A percentile compares a stretch with the other conserved stretches of the same genome.
Conservation (phyloP, 169 alveolate species). For the Eimeria praecox region DNA sequence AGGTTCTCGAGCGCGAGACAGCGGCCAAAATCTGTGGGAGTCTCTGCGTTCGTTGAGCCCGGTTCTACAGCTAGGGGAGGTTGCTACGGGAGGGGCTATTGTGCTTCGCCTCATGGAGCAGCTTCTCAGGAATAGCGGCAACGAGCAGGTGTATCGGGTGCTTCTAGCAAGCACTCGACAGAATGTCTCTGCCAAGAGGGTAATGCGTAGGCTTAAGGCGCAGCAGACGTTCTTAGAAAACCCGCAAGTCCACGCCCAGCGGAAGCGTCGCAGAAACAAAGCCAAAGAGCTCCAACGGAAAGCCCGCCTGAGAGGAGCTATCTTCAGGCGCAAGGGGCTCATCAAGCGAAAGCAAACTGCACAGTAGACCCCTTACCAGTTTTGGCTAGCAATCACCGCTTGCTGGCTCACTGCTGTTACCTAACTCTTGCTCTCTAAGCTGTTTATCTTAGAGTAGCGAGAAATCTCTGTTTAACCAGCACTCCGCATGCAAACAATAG, state of each 20-base stretch:
- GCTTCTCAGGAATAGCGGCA: constrained; percentile 34
- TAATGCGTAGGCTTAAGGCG: constrained; percentile 48
- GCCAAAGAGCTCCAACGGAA: constrained; percentile 47
- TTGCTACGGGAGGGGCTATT: constrained; percentile 58
- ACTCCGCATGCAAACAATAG: neutral
- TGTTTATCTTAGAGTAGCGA: neutral
- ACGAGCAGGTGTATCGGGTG: constrained; percentile 7
- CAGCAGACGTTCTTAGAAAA: constrained; percentile 43
- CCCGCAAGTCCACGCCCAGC: constrained; percentile 52
- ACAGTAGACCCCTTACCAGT: neutral
- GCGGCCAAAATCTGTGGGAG: constrained; percentile 41
- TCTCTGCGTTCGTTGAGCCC: constrained; percentile 12
- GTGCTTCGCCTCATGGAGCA: constrained; percentile 54
- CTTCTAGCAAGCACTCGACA: constrained; percentile 36
- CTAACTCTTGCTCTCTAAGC: neutral
- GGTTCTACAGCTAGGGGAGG: constrained; percentile 15
- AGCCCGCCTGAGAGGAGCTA: constrained; percentile 1
- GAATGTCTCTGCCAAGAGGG: constrained; percentile 55
- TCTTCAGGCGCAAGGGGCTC: constrained; percentile 47
- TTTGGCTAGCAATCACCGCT: neutral
- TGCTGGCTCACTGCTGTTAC: neutral
- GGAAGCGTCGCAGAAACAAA: constrained; percentile 54
- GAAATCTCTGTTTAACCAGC: neutral
- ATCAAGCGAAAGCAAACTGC: constrained; percentile 17
- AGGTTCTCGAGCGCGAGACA: neutral